A percentile compares a stretch with the other conserved stretches of the same genome.
Conservation (phyloP, 1,284 basidiomycete genomes). For the Termitomyces sp. region DNA sequence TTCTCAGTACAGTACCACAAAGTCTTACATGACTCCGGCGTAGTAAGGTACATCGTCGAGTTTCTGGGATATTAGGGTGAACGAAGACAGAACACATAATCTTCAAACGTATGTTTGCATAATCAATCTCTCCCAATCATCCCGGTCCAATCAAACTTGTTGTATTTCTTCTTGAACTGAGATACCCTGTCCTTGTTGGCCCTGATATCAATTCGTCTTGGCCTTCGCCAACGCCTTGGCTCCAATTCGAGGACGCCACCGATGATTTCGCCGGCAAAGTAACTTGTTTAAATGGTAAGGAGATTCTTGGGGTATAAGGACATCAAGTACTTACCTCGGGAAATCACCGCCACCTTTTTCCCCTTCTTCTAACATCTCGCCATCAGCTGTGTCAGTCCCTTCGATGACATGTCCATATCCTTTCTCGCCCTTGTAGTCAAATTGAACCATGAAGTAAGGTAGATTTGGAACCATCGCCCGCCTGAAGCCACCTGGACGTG, state of each 20-base stretch:
- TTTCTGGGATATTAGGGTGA: not conserved
- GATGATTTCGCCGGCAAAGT: constrained; percentile 94
- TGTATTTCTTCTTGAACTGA: constrained; percentile 64
- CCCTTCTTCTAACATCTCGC: constrained; percentile 73
- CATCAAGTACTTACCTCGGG: constrained; percentile 55
- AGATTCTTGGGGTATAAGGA: constrained; percentile 1
- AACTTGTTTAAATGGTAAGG: constrained; percentile 41
- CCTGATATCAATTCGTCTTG: constrained; percentile 67
- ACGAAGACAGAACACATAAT: not conserved
- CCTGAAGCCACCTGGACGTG: constrained; percentile 85
- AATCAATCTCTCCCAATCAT: constrained; percentile 44
- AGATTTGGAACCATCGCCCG: constrained; percentile 92
- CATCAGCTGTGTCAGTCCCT: constrained; percentile 68
- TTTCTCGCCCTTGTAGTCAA: constrained; percentile 95
- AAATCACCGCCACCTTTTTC: constrained; percentile 88
- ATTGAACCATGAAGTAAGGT: constrained; percentile 98
- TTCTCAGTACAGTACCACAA: not conserved
- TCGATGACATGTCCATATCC: constrained; percentile 98
- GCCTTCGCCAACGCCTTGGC: constrained; percentile 82
- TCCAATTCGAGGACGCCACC: constrained; percentile 89
- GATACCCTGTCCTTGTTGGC: constrained; percentile 68
- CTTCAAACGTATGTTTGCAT: not conserved
- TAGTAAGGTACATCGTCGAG: not conserved
- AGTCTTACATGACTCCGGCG: not conserved
- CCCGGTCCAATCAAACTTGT: constrained; percentile 75